Base-by-base conservation (phyloP, 208 protist genomes). In the Trypanosoma scelopori region DNA sequence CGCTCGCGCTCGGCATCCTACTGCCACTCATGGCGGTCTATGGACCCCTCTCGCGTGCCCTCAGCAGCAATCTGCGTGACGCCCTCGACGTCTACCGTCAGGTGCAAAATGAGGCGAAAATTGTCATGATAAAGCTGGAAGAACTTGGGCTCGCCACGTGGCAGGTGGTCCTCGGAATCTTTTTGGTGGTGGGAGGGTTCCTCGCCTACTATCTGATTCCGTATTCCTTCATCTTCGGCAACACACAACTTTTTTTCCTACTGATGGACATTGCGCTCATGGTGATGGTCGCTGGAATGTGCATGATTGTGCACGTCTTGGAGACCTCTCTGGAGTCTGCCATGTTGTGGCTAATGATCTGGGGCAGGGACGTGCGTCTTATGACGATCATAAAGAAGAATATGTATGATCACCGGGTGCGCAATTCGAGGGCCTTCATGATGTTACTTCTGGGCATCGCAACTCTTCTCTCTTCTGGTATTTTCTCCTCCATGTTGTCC, bases 161-260 rank as follows among this genome's bases (percentile, higher is more conserved):
- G 85, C 89, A 91, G 63, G 74, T 87, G 23, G 41, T 77, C 18
- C 51, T 98, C 13, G 79, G 84, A 20, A 32, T 85, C 15, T 91
- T 89, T 47, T 80, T 92, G 32, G 81, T 98, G 1, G 48, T 92
- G 0, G 65, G 85, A 20, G 97, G 97, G 20, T 98, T 99, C 70
- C 71, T 95, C 3, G 78, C 98, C 0, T 98, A 98, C 84, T 99
- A 98, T 70, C 15, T 98, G 0, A 79, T 98, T 55, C 97, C 97
- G 15, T 78, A 87, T 20, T 66, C 90, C 39, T 98, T 99, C 63
- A 84, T 95, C 15, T 98, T 94, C 65, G 59, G 81, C 27, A 85
- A 98, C 55, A 71, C 94, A 35, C 35, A 70, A 35, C 55, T 98
- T 16, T 98, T 99, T 65, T 97, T 99, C 55, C 64, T 82, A 22